Evolutionary conservation across 495 filamentous ascomycete genomes (phyloP).

Genomic region (Tetracladium setigerum): DNA sequence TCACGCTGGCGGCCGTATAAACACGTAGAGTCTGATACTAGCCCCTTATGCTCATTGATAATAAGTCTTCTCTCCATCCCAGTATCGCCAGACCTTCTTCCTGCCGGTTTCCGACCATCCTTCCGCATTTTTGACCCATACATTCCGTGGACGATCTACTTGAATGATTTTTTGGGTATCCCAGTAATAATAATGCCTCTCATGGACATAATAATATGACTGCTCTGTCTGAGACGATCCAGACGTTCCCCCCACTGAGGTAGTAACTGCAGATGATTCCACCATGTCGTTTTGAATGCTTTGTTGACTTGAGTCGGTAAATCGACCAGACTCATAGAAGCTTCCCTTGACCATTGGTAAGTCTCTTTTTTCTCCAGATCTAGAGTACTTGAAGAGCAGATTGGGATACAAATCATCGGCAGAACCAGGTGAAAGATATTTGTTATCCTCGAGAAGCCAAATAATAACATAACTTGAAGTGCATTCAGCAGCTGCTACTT

Average conservation of each 20-base stretch:
- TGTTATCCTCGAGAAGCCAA: constrained; percentile 2
- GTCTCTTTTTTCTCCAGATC: constrained; percentile 1
- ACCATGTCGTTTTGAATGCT: too few relatives aligned
- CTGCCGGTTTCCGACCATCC: constrained; percentile 1
- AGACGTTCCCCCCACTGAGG: not conserved
- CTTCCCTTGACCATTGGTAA: not conserved
- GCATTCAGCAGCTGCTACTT: not conserved
- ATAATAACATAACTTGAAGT: constrained; percentile 2
- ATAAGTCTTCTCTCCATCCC: not conserved
- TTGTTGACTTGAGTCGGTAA: not conserved
- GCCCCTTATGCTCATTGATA: not conserved
- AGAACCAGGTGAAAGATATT: constrained; percentile 1
- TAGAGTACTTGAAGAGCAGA: not conserved
- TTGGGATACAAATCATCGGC: not conserved
- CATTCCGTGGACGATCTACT: constrained; percentile 1
- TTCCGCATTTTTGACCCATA: constrained; percentile 1
- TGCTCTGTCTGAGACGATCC: not conserved
- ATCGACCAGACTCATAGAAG: constrained; percentile 1
- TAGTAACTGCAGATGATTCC: not conserved
- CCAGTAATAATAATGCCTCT: not conserved
- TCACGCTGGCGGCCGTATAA: too few relatives aligned
- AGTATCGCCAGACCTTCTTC: not conserved
- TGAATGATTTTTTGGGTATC: not conserved
- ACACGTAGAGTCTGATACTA: too few relatives aligned
- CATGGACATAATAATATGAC: not conserved